Conservation (phyloP, 2,329 filamentous ascomycete genomes). For the Aspergillus awamori region DNA sequence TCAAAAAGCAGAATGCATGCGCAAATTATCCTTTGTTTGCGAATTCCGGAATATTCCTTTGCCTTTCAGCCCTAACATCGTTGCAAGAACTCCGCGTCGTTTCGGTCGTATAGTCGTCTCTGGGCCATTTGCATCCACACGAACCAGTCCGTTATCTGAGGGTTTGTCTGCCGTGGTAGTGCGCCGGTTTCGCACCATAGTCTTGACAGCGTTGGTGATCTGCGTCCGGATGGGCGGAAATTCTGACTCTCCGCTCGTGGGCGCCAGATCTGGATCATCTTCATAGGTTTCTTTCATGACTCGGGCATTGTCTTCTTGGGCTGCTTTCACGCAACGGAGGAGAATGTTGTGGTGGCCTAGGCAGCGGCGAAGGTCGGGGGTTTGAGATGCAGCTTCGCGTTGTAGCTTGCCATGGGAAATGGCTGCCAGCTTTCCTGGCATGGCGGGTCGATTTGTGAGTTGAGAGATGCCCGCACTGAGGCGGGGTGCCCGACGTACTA, state of each 20-base stretch:
- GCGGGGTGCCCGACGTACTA: conserved; percentile 12
- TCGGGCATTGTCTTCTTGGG: conserved; percentile 15
- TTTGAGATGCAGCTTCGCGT: conserved; percentile 15
- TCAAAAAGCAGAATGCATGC: not conserved
- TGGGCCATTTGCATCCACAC: not conserved
- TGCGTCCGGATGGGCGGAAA: conserved; percentile 12
- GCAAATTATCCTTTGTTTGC: not conserved
- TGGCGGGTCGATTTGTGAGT: conserved; percentile 3
- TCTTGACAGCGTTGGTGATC: conserved; percentile 15
- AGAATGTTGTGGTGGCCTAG: conserved; percentile 22
- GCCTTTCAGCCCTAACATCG: not conserved
- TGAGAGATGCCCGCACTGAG: conserved; percentile 7
- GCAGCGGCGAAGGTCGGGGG: conserved; percentile 21
- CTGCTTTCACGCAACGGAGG: conserved; percentile 17
- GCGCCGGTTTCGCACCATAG: conserved; percentile 13
- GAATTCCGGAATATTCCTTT: not conserved
- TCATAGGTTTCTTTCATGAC: conserved; percentile 1
- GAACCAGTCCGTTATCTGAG: not conserved
- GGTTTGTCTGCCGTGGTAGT: not conserved
- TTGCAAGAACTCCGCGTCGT: not conserved
- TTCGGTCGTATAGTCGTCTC: not conserved
- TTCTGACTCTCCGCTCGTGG: not conserved
- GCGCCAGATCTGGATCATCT: not conserved
- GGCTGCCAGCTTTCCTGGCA: conserved; percentile 15
- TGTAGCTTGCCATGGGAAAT: conserved; percentile 22